These are phyloP conservation scores for Chaetomium globosum DNA, from an alignment of 2,329 filamentous ascomycete genomes.

Conservation along the genomic window DNA sequence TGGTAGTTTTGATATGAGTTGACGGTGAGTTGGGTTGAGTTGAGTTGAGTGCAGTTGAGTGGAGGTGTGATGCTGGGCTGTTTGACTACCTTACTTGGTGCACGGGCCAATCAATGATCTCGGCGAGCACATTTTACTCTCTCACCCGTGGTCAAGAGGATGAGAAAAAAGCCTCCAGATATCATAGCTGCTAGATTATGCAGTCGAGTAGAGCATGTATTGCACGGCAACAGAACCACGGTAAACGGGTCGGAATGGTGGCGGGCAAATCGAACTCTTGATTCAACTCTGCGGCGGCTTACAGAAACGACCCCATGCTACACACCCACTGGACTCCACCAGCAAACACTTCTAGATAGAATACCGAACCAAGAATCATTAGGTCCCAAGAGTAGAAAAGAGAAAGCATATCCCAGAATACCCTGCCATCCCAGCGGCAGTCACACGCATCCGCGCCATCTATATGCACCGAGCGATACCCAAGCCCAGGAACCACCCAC, in stretches of 20 bases:
- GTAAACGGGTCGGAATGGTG: not conserved
- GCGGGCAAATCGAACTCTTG: not conserved
- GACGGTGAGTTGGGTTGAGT: not conserved
- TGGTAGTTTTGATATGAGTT: not conserved
- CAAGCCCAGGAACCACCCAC: not conserved
- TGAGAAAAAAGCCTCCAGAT: not conserved
- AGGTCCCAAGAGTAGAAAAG: not conserved
- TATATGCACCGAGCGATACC: slow-evolving; percentile 29
- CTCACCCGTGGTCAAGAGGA: not conserved
- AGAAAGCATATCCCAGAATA: not conserved
- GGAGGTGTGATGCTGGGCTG: not conserved
- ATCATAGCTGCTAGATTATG: not conserved
- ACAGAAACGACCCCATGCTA: not conserved
- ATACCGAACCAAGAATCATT: not conserved
- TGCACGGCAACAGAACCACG: not conserved
- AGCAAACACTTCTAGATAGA: not conserved
- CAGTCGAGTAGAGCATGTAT: not conserved
- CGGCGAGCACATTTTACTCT: not conserved
- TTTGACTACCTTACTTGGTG: not conserved
- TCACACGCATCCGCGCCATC: slow-evolving; percentile 27
- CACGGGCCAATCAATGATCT: not conserved
- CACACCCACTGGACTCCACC: not conserved
- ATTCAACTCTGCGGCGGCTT: not conserved
- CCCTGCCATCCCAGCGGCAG: not conserved
- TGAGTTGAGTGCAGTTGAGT: not conserved